Conservation (phyloP, 495 filamentous ascomycete species). For the Aspergillus mulundensis region DNA sequence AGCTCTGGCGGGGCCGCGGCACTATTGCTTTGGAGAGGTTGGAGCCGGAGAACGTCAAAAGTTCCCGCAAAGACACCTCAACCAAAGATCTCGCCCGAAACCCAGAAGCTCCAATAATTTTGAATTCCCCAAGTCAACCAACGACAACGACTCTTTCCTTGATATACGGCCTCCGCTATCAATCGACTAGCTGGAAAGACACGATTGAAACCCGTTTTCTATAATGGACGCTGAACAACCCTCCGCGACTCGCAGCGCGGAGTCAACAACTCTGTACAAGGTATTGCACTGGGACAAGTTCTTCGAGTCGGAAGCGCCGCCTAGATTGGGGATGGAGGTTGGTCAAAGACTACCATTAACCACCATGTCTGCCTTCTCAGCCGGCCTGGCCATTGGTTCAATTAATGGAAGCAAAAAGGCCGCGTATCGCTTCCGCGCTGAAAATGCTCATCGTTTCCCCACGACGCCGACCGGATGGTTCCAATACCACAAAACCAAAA, state of each 20-base stretch:
- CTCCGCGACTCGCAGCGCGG: slow-evolving; percentile 10
- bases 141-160: too few relatives aligned
- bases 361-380: slow-evolving; percentile 52
- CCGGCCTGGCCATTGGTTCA: slow-evolving; percentile 66
- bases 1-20: slow-evolving; percentile 19
- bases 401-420: slow-evolving; percentile 68
- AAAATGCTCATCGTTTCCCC: slow-evolving; percentile 91
- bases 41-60: slow-evolving; percentile 12
- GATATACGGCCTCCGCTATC: too few relatives aligned
- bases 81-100: not conserved
- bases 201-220: too few relatives aligned
- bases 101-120: not conserved
- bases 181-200: too few relatives aligned
- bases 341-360: slow-evolving; percentile 60
- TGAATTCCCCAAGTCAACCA: too few relatives aligned
- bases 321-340: slow-evolving; percentile 63
- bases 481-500: slow-evolving; percentile 96
- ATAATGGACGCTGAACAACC: slow-evolving; percentile 29
- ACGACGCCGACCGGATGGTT: slow-evolving; percentile 83
- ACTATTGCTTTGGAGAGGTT: slow-evolving; percentile 5
- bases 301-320: slow-evolving; percentile 40
- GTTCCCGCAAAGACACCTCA: not conserved
- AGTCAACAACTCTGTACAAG: slow-evolving; percentile 25
- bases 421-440: slow-evolving; percentile 80
- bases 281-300: slow-evolving; percentile 39